Base-by-base conservation (phyloP, 352 stramenopile genomes). In the Globisporangium paddicum region DNA sequence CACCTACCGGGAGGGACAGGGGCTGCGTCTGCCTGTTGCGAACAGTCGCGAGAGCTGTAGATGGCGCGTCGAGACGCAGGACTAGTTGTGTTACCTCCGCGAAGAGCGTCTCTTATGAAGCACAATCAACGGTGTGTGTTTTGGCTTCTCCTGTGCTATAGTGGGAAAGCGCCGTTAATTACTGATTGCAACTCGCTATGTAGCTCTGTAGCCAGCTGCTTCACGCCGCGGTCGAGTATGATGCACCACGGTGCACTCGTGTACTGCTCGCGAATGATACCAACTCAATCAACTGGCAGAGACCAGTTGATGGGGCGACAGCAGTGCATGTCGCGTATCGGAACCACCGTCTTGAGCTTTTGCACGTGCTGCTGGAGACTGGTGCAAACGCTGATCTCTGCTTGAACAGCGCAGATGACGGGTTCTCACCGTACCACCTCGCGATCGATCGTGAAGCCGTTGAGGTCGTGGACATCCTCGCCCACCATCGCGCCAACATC, bases 171-270 rank as follows among this genome's bases (percentile, higher is more conserved):
- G n/a, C n/a, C n/a, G n/a, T n/a, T n/a, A n/a, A n/a, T n/a, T n/a
- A n/a, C n/a, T n/a, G n/a, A n/a, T 44, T 6, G 4, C 16, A 13
- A 23, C 9, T 30, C 4, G 23, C n/a, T 18, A 2, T 23, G 14
- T 42, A 51, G 53, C 26, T 51, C 16, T 9, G 14, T 9, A 28
- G 53, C 10, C 53, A 19, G 0, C 25, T 60, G 28, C 26, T 60
- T 0, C 53, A 52, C 19, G n/a, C 52, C 7, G 53, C 40, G 6
- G 53, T 60, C 8, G 40, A 60, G 40, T 51, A 34, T 28, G 53
- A 60, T 32, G 41, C 53, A 11, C 53, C 40, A 1, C 23, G 23
- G 10, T 52, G 53, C 14, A 42, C n/a, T 1, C 16, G 18, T 11
- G 16, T 26, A 5, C 32, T 62, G 19, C n/a, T 50, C 23, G 18